Percentiles rank a stretch among this genome's conserved stretches.
Conservation (phyloP, 768 basidiomycete genomes). For the Pulveroboletus frians region DNA sequence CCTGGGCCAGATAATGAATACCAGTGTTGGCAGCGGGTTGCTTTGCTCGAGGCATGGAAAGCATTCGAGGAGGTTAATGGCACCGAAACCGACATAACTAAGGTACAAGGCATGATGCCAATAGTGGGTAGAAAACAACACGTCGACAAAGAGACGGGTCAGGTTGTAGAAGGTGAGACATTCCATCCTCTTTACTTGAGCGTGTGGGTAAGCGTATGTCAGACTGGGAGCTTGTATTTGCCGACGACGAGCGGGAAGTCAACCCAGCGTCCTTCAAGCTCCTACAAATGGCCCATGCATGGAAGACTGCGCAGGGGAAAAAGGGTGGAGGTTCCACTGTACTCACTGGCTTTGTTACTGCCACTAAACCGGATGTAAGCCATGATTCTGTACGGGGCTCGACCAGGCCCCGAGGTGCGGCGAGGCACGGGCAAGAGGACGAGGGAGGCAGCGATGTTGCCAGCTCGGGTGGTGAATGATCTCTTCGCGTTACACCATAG, state of each 20-base stretch:
- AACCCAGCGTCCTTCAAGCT: slow-evolving; percentile 95
- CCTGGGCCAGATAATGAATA: background rate
- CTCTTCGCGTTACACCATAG: background rate
- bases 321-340: slow-evolving; percentile 32
- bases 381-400: slow-evolving; percentile 2
- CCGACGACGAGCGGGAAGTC: slow-evolving; percentile 91
- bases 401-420: slow-evolving; percentile 20
- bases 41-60: slow-evolving; percentile 93
- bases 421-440: slow-evolving; percentile 17
- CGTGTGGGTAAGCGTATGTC: slow-evolving; percentile 1
- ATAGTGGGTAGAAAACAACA: slow-evolving; percentile 80
- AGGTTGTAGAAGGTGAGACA: slow-evolving; percentile 74
- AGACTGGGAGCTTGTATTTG: slow-evolving; percentile 96
- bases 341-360: slow-evolving; percentile 47
- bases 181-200: background rate
- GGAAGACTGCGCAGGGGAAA: slow-evolving; percentile 59
- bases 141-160: slow-evolving; percentile 79
- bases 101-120: slow-evolving; percentile 92
- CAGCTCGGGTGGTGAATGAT: slow-evolving; percentile 46
- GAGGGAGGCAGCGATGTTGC: slow-evolving; percentile 47
- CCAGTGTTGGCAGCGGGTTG: slow-evolving; percentile 61
- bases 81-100: slow-evolving; percentile 61
- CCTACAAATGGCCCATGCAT: slow-evolving; percentile 90
- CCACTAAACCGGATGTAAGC: slow-evolving; percentile 21
- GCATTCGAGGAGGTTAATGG: slow-evolving; percentile 84